Conservation (phyloP, 192 early-diverging fungal species). For the Rhizophagus clarus region DNA sequence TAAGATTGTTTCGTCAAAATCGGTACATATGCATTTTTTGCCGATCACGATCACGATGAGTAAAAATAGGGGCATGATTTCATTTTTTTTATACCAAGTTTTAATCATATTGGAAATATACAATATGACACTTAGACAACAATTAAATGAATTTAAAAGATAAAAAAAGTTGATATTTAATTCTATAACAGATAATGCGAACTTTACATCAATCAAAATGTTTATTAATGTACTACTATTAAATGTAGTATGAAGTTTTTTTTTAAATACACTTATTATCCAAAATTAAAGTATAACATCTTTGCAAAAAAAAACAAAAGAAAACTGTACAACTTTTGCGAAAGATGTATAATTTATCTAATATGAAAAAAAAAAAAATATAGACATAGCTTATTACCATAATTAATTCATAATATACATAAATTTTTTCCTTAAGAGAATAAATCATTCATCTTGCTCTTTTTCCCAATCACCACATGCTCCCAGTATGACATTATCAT, state of each 20-base stretch:
- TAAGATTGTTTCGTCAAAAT: too few species aligned
- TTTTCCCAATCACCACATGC: conserved; percentile 15
- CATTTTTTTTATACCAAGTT: too few species aligned
- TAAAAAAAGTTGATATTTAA: neutral
- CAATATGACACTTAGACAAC: too few species aligned
- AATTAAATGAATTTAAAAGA: too few species aligned
- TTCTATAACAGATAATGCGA: neutral
- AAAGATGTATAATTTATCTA: neutral
- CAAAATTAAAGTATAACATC: neutral
- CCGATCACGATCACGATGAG: too few species aligned
- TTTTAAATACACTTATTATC: neutral
- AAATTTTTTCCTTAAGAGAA: neutral
- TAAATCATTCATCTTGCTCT: neutral
- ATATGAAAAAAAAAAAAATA: neutral
- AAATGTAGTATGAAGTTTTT: neutral
- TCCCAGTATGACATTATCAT: neutral
- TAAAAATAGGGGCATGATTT: too few species aligned
- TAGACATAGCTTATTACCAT: neutral
- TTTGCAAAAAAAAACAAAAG: neutral
- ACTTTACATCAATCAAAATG: neutral
- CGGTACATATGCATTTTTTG: too few species aligned
- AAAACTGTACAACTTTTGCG: conserved; percentile 17
- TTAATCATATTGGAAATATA: too few species aligned
- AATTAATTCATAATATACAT: neutral
- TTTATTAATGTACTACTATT: neutral